Percentiles rank a stretch among this genome's conserved stretches.
phyloP scores from a whole-genome alignment of 495 filamentous ascomycete genomes.

The Durotheca rogersii region DNA sequence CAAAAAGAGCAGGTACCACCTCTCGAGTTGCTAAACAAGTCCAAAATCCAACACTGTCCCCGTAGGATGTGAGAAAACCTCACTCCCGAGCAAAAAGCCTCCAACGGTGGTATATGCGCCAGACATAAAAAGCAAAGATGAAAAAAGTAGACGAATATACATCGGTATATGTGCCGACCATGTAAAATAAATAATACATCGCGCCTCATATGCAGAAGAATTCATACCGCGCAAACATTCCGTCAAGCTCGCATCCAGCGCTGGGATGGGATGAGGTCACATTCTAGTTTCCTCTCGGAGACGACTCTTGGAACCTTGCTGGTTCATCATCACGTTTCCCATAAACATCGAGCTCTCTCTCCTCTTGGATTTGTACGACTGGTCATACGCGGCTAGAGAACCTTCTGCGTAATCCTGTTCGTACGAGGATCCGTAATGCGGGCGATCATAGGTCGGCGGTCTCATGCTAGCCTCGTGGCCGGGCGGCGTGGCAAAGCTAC shows the following conservation, averaged over 20 bases:
- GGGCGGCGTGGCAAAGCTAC: constrained; percentile 31
- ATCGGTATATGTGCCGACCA: constrained; percentile 4
- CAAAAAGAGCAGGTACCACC: not conserved
- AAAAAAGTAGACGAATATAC: no score
- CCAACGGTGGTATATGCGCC: no score
- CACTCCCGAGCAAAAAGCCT: not conserved
- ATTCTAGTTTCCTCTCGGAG: constrained; percentile 45
- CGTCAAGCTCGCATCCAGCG: not conserved
- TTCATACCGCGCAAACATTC: not conserved
- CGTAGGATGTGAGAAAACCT: not conserved
- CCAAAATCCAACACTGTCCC: not conserved
- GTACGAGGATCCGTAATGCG: constrained; percentile 36
- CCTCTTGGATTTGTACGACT: constrained; percentile 41
- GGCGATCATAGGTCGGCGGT: constrained; percentile 43
- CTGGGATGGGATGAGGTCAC: constrained; percentile 15
- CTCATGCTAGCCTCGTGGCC: constrained; percentile 34
- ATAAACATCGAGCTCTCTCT: constrained; percentile 52
- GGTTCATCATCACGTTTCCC: constrained; percentile 42
- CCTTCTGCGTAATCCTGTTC: constrained; percentile 37
- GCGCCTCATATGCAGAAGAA: constrained; percentile 11
- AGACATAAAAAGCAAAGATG: no score
- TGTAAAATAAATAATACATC: constrained; percentile 14
- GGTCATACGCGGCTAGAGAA: constrained; percentile 43
- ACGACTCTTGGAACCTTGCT: constrained; percentile 48
- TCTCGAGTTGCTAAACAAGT: not conserved